Evolutionary conservation across 257 asterid species (phyloP), one percentile per base, ranked within the genome.

Genomic region (Solanum ossicruentum): DNA sequence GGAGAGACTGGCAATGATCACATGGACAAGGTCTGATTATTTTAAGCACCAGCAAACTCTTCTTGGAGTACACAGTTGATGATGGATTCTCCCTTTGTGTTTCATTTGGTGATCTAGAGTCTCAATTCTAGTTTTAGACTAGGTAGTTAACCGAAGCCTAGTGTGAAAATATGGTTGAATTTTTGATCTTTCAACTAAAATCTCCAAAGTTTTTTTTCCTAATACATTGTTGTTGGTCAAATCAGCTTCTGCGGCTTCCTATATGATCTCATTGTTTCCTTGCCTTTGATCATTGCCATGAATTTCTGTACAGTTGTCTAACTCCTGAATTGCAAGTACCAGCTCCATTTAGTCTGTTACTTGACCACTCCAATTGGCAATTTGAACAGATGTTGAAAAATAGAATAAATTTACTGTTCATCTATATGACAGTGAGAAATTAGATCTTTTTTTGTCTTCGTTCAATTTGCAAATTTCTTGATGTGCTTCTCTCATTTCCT

Each of bases 1-100:
- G 93, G 88, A 69, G 98, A 92, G 65, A 85, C 84, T 66, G 12
- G 88, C 80, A 79, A 57, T 84, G 92, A 90, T 88, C 93, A 88
- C 86, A 85, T 79, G 75, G 90, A 92, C 70, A 92, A 91, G 92
- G 97, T 93, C 85, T 61, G 88, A 32, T 69, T 51, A 69, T 11
- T 12, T 18, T 49, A 61, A 77, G 36, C 56, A 43, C 56, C 80
- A 20, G 12, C n/a, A 43, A 71, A 71, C 12, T 71, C 56, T 71
- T 70, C 52, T 41, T 70, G 54, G 28, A 70, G 39, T 47, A 18
- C 79, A 70, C 79, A 10, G 54, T 39, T 70, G 79, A 41, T 70
- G 79, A 71, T 71, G 56, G 18, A 77, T 51, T 10, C 57, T 77
- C 63, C 43, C 63, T 77, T 75, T 49, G 43, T 75, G 49, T 56